These are phyloP conservation scores for Corniculantispora saksenae DNA, from an alignment of 2,329 filamentous ascomycete genomes.

Conservation along the genomic window DNA sequence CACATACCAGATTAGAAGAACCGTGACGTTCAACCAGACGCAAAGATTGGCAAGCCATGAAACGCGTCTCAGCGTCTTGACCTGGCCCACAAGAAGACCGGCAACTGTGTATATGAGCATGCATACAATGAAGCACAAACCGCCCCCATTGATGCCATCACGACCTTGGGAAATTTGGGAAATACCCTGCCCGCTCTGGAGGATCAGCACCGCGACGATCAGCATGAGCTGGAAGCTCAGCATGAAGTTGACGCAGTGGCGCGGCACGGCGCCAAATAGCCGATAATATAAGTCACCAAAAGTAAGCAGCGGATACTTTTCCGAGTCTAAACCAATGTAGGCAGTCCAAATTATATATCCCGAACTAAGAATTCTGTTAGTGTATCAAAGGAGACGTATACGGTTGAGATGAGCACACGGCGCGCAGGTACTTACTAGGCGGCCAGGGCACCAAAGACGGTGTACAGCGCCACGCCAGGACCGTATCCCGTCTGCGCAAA, in stretches of 20 bases:
- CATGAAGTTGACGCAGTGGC: conserved; percentile 47
- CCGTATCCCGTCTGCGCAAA: conserved; percentile 5
- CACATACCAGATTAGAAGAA: conserved; percentile 36
- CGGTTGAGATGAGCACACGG: no score
- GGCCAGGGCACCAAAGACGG: conserved; percentile 24
- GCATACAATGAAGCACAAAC: conserved; percentile 54
- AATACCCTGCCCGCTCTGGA: conserved; percentile 55
- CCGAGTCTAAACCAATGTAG: conserved; percentile 48
- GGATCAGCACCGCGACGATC: conserved; percentile 52
- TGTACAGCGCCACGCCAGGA: neutral
- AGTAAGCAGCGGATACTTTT: conserved; percentile 45
- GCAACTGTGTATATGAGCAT: conserved; percentile 49
- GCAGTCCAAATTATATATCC: conserved; percentile 45
- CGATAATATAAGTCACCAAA: conserved; percentile 51
- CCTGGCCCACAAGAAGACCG: conserved; percentile 55
- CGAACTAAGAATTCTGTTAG: conserved; percentile 34
- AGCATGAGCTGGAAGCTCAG: conserved; percentile 50
- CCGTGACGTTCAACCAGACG: conserved; percentile 55
- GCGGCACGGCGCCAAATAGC: conserved; percentile 43
- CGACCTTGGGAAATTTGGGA: conserved; percentile 48
- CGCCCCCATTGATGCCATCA: conserved; percentile 25
- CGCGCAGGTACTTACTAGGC: conserved; percentile 37
- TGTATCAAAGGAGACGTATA: neutral
- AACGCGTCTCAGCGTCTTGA: conserved; percentile 54
- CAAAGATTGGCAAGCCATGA: conserved; percentile 57